A percentile compares a stretch with the other conserved stretches of the same genome.
Conservation (phyloP, 1,284 basidiomycete genomes). For the Salmacisia buchloeana region DNA sequence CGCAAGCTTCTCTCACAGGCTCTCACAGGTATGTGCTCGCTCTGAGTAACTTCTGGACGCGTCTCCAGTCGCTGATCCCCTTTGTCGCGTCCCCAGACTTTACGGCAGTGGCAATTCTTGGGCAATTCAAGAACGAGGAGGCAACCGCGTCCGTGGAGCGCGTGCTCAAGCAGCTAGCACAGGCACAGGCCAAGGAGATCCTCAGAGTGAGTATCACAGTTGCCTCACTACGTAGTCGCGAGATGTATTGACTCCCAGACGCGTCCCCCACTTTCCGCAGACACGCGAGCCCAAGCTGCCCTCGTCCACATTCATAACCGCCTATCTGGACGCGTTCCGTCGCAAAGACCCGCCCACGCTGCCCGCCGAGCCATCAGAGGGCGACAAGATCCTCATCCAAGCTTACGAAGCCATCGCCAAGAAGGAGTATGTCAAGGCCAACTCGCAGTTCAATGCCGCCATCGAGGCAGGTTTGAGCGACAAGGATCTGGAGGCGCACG, state of each 20-base stretch:
- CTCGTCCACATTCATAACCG: conserved; percentile 84
- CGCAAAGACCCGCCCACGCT: conserved; percentile 66
- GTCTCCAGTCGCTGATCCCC: neutral
- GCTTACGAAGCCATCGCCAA: conserved; percentile 79
- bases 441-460: conserved; percentile 76
- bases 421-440: conserved; percentile 77
- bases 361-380: conserved; percentile 69
- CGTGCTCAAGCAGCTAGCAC: conserved; percentile 77
- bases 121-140: conserved; percentile 77
- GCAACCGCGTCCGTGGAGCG: conserved; percentile 82
- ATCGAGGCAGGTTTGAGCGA: conserved; percentile 76
- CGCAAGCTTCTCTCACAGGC: conserved; percentile 26
- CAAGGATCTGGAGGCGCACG: conserved; percentile 72
- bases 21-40: neutral
- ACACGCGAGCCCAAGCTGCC: conserved; percentile 78
- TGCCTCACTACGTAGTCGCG: conserved; percentile 31
- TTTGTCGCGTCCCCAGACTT: conserved; percentile 59
- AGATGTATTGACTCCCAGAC: conserved; percentile 19
- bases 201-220: conserved; percentile 51
- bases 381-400: conserved; percentile 75
- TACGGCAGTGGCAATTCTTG: conserved; percentile 89
- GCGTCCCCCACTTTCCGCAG: conserved; percentile 51
- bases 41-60: neutral
- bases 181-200: conserved; percentile 67
- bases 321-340: conserved; percentile 96